Evolutionary conservation across 23 red algal species (phyloP).

Genomic region (Pyropia yezoensis): DNA sequence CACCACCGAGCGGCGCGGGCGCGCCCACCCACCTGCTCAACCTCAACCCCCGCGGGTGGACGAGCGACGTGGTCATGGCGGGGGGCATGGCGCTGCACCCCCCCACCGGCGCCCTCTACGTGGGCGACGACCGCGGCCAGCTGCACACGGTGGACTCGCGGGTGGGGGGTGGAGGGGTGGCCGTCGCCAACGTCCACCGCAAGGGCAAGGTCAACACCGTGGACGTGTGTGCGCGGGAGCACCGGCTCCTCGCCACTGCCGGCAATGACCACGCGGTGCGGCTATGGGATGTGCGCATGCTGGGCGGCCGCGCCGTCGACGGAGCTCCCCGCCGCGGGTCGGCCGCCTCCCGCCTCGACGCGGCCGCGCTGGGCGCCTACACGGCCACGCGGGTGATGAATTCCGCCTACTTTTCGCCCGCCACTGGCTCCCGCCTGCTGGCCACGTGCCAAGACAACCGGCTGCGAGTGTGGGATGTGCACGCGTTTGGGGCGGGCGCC

Average conservation of each 20-base stretch:
- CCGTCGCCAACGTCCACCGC: constrained; percentile 17
- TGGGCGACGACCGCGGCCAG: constrained; percentile 25
- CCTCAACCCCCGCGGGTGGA: constrained; percentile 47
- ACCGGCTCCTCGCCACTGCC: constrained; percentile 38
- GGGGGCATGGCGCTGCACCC: constrained; percentile 34
- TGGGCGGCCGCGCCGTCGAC: constrained; percentile 1
- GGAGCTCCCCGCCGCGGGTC: not conserved
- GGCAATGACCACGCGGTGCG: constrained; percentile 48
- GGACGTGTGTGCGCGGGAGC: constrained; percentile 21
- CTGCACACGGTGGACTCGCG: constrained; percentile 31
- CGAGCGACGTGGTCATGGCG: constrained; percentile 20
- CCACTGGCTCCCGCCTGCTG: constrained; percentile 44
- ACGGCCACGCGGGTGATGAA: constrained; percentile 35
- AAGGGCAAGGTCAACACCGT: constrained; percentile 45
- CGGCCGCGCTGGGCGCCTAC: constrained; percentile 8
- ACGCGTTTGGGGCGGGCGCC: constrained; percentile 5
- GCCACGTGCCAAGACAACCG: constrained; percentile 57
- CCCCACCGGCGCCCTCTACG: constrained; percentile 8
- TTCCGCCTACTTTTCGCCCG: constrained; percentile 51
- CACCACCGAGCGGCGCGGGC: no score
- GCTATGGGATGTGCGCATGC: constrained; percentile 68
- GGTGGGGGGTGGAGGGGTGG: not conserved
- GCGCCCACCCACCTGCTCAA: constrained; percentile 12
- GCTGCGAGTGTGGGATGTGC: constrained; percentile 40
- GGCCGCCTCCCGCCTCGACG: not conserved